phyloP scores from a whole-genome alignment of 1,284 basidiomycete genomes.

The Vanrija humicola region DNA sequence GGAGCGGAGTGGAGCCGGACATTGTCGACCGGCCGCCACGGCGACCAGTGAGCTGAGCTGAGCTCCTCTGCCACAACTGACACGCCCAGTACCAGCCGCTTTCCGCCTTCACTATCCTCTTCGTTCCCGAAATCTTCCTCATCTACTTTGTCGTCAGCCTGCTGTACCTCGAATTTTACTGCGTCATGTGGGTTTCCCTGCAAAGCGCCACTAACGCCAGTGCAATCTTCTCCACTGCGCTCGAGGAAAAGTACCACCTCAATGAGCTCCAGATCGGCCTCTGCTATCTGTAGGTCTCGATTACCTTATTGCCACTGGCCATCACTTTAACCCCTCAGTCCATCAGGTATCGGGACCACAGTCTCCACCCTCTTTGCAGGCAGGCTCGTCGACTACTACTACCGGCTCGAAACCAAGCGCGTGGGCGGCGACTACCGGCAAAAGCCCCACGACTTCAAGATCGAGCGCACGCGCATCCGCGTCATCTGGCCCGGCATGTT shows the following conservation, averaged over 20 bases:
- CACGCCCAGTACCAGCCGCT: conserved; percentile 36
- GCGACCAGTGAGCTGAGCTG: conserved; percentile 21
- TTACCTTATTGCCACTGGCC: background rate
- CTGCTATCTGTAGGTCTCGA: conserved; percentile 41
- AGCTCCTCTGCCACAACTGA: background rate
- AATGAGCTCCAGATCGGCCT: conserved; percentile 46
- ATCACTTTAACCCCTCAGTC: conserved; percentile 17
- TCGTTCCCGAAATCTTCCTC: conserved; percentile 42
- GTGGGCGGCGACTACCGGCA: conserved; percentile 40
- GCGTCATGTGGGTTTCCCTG: conserved; percentile 28
- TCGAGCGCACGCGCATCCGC: conserved; percentile 35
- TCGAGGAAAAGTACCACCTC: conserved; percentile 39
- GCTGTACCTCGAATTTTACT: conserved; percentile 47
- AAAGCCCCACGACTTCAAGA: conserved; percentile 32
- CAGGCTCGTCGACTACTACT: conserved; percentile 41
- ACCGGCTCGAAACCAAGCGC: conserved; percentile 33
- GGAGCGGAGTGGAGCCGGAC: conserved; percentile 13
- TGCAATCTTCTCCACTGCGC: conserved; percentile 40
- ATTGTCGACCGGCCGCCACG: conserved; percentile 27
- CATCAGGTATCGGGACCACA: conserved; percentile 40
- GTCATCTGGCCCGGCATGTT: conserved; percentile 31
- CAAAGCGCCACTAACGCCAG: background rate
- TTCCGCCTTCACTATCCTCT: conserved; percentile 39
- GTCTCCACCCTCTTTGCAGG: conserved; percentile 36
- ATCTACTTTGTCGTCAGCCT: conserved; percentile 38